Base-by-base conservation (phyloP, 192 early-diverging fungal genomes). In the Coemansia sp. region DNA sequence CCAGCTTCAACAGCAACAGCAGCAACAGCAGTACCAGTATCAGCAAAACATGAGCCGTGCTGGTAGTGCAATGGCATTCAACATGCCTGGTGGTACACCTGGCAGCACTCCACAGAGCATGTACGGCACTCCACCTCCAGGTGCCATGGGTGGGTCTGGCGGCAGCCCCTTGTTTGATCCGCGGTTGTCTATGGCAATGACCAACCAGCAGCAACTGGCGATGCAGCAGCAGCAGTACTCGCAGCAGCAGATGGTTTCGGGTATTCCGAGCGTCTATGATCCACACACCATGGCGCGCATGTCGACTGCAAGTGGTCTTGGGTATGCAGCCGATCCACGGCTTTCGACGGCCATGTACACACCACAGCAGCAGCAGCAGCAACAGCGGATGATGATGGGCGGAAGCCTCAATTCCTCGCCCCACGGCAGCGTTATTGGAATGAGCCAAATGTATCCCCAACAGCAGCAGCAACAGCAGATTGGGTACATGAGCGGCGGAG, bases 1-100 rank as follows among this genome's bases (percentile, higher is more conserved):
- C 23, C 68, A 68, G 38, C 21, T 72, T 8, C 57, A 59, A 9
- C 57, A 59, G 38, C 52, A 54, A 11, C 19, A 53, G 2, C 52
- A 54, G 21, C 52, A 26, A 5, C 52, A 54, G 52, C 52, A 54
- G 52, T 26, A 26, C 26, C 26, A 26, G 26, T 26, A 26, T 3
- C 57, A 59, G 39, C 57, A 59, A 16, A 59, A 59, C n/a, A 67
- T 67, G 54, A 75, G 70, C n/a, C 78, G 78, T 48, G 63, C 70
- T 8, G 78, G 67, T n/a, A 81, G 78, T 47, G 69, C 73, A 1
- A 65, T 75, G 69, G 78, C 72, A 1, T 72, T 81, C 53, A 67
- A 73, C n/a, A 73, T 70, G 67, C 13, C n/a, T 40, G 56, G 16
- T 15, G 54, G 54, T 15, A 26, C 21, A 7, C 26, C 26, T 11